Evolutionary conservation across 2,329 filamentous ascomycete genomes (phyloP), one percentile per base, ranked within the genome.

Genomic region (Dactylellina drechsleri): DNA sequence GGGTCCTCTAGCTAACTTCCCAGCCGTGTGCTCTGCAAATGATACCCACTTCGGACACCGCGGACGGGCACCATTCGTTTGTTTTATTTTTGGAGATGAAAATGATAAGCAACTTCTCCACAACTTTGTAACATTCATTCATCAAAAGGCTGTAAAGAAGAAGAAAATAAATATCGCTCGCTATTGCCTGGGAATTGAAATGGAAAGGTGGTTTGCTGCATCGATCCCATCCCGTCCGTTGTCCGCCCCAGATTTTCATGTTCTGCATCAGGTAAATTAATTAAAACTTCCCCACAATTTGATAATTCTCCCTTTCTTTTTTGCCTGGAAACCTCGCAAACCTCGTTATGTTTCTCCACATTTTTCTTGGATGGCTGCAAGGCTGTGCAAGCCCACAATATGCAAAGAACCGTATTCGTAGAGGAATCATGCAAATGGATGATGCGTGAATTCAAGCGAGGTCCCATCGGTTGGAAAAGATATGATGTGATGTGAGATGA

Each of bases 261-360:
- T 41, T 40, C 13, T 18, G 31, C 16, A 47, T 18, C 43, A 47
- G 43, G 6, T 8, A 47, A 43, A 15, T 54, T 54, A 13, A 20
- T 18, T 47, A 47, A 23, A 60, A 31, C 49, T 60, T 49, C 57
- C 57, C 57, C 57, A 60, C 57, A 60, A 60, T 60, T 60, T 60
- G 43, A 36, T 36, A 36, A 36, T 47, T 18, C 13, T 4, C 43
- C 16, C 16, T 47, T 47, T 15, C 13, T 13, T 47, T 18, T n/a
- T n/a, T 6, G 13, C 43, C 43, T 47, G 15, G 36, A 23, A 23
- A 23, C 23, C 23, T 23, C 23, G 23, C 31, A 36, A 36, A 36
- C 31, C 31, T 36, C 31, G 31, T 10, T 7, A 36, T 8, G 1
- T 36, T 13, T 49, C 57, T 60, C 57, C 57, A 60, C 41, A 60